Percentiles rank a stretch among this genome's conserved stretches.
phyloP scores from a whole-genome alignment of 2,329 filamentous ascomycete genomes.

The Colletotrichum godetiae region DNA sequence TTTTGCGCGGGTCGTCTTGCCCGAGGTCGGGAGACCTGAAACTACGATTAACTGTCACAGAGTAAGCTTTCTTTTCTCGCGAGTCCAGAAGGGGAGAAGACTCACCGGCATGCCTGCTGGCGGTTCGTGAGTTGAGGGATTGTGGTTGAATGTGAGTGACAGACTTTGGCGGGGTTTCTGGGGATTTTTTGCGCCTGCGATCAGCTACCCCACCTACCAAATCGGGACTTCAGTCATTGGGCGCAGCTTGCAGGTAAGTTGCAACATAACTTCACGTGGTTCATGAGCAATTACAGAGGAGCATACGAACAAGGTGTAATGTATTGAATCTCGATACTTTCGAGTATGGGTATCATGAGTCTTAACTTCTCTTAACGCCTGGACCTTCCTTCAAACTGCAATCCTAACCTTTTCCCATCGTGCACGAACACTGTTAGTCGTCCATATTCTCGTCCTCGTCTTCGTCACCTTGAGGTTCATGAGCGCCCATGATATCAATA shows the following conservation, averaged over 20 bases:
- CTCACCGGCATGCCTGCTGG: conserved; percentile 35
- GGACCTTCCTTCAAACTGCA: neutral
- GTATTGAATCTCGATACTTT: neutral
- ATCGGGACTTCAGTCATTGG: neutral
- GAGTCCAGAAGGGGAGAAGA: neutral
- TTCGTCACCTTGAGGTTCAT: neutral
- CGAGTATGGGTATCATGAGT: conserved; percentile 18
- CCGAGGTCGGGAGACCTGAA: conserved; percentile 74
- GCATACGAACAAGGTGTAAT: neutral
- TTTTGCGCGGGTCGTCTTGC: conserved; percentile 73
- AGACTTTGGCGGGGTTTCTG: conserved; percentile 10
- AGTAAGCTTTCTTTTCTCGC: neutral
- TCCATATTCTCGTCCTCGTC: conserved; percentile 17
- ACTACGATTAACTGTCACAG: conserved; percentile 75
- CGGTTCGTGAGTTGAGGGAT: neutral
- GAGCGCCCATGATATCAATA: conserved; percentile 28
- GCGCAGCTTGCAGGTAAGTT: neutral
- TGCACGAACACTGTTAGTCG: neutral
- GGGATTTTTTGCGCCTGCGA: neutral
- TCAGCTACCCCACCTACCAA: conserved; percentile 8
- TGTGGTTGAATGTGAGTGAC: neutral
- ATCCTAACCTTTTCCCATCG: neutral
- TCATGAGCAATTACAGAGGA: neutral
- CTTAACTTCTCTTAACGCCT: conserved; percentile 4
- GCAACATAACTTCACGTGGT: neutral